Percentiles rank a stretch among this genome's conserved stretches.
phyloP scores from a whole-genome alignment of 2,329 filamentous ascomycete species.

The Diaporthe vexans region DNA sequence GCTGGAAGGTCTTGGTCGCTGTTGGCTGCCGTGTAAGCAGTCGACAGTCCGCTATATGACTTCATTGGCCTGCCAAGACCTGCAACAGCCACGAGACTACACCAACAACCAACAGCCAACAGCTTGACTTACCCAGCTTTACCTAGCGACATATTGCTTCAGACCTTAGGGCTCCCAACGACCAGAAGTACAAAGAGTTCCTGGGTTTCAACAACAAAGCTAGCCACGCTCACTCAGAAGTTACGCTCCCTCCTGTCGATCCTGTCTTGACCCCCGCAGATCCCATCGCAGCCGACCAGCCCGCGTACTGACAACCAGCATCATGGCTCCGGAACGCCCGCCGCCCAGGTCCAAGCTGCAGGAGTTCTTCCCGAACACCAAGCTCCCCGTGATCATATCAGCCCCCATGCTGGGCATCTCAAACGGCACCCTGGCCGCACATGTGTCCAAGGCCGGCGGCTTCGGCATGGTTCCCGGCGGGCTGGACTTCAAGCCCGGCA shows the following conservation, averaged over 20 bases:
- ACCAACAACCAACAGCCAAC: not conserved
- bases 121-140: not conserved
- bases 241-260: not conserved
- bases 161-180: not conserved
- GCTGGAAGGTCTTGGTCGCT: not conserved
- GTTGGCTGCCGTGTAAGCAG: not conserved
- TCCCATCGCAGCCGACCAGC: not conserved
- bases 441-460: conserved; percentile 57
- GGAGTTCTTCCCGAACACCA: conserved; percentile 54
- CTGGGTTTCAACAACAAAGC: not conserved
- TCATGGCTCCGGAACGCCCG: conserved; percentile 36
- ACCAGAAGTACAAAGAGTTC: not conserved
- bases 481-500: conserved; percentile 50
- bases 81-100: not conserved
- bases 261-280: not conserved
- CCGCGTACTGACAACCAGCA: not conserved
- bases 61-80: conserved; percentile 19
- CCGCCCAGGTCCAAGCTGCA: conserved; percentile 34
- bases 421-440: conserved; percentile 55
- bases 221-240: not conserved
- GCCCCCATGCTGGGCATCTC: conserved; percentile 58
- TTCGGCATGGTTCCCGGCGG: conserved; percentile 54
- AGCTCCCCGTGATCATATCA: conserved; percentile 54
- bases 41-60: conserved; percentile 16
- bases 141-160: not conserved